Percentiles rank a stretch among this genome's conserved stretches.
These are phyloP conservation scores for Auriscalpium microsporum DNA, from an alignment of 768 basidiomycete genomes.

Conservation along the genomic window DNA sequence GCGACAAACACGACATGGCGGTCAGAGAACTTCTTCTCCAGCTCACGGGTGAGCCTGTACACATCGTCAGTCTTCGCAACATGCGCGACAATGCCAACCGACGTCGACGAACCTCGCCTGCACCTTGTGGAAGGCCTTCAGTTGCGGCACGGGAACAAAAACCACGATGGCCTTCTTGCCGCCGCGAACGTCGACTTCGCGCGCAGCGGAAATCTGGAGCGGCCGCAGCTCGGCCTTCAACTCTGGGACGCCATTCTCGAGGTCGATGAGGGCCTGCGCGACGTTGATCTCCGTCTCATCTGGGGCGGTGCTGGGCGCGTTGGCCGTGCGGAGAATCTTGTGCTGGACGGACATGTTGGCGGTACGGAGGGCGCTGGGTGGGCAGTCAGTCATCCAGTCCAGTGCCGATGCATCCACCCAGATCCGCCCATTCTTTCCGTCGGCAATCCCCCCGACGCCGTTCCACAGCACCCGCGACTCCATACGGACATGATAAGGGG, in stretches of 20 bases:
- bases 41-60: slow-evolving; percentile 86
- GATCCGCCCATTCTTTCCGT: slow-evolving; percentile 19
- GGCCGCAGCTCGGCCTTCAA: slow-evolving; percentile 94
- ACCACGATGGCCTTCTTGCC: slow-evolving; percentile 99
- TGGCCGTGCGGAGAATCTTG: slow-evolving; percentile 96
- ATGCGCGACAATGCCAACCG: background rate
- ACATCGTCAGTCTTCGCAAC: slow-evolving; percentile 1
- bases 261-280: slow-evolving; percentile 93
- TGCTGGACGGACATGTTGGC: slow-evolving; percentile 67
- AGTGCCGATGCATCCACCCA: slow-evolving; percentile 46
- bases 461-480: background rate
- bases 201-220: slow-evolving; percentile 96
- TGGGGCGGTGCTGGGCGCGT: slow-evolving; percentile 82
- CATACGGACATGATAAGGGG: slow-evolving; percentile 10
- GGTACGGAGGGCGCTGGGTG: background rate
- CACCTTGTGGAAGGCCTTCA: slow-evolving; percentile 98
- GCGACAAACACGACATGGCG: slow-evolving; percentile 98
- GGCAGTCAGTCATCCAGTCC: slow-evolving; percentile 32
- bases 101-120: slow-evolving; percentile 69
- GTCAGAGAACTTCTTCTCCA: slow-evolving; percentile 99
- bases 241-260: slow-evolving; percentile 97
- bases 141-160: slow-evolving; percentile 94
- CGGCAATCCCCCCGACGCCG: background rate
- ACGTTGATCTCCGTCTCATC: slow-evolving; percentile 88
- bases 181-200: slow-evolving; percentile 97